Evolutionary conservation across 257 asterid species (phyloP).

Genomic region (Cruciata laevipes): DNA sequence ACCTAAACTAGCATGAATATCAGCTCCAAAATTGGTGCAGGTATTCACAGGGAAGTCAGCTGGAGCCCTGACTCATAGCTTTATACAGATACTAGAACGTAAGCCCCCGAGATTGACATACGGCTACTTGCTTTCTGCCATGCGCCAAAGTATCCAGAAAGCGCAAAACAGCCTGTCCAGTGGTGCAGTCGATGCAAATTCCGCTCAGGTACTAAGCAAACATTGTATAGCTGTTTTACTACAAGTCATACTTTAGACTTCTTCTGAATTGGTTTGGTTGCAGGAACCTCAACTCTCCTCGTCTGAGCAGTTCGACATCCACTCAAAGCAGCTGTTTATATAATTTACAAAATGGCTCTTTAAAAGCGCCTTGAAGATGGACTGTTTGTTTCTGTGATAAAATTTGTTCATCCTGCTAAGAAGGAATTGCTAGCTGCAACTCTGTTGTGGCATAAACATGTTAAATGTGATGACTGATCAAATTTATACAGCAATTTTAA

Average conservation of each 20-base stretch:
- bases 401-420: no score
- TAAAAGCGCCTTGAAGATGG: background rate
- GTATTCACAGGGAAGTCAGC: constrained; percentile 53
- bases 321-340: constrained; percentile 41
- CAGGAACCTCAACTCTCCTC: constrained; percentile 74
- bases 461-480: no score
- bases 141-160: constrained; percentile 40
- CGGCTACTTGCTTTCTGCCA: constrained; percentile 38
- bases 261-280: constrained; percentile 6
- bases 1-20: background rate
- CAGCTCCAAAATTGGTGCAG: constrained; percentile 27
- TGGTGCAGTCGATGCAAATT: constrained; percentile 22
- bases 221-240: constrained; percentile 2
- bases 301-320: constrained; percentile 52
- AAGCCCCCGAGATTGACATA: constrained; percentile 45
- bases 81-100: constrained; percentile 45
- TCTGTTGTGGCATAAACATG: no score
- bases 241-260: constrained; percentile 1
- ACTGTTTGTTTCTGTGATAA: no score
- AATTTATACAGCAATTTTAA: no score
- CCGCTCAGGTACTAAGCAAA: constrained; percentile 33
- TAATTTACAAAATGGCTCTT: constrained; percentile 18
- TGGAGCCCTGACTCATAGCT: constrained; percentile 72
- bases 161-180: constrained; percentile 26
- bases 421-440: no score